phyloP scores from a whole-genome alignment of 345 rosid genomes.

The Ricinus communis region DNA sequence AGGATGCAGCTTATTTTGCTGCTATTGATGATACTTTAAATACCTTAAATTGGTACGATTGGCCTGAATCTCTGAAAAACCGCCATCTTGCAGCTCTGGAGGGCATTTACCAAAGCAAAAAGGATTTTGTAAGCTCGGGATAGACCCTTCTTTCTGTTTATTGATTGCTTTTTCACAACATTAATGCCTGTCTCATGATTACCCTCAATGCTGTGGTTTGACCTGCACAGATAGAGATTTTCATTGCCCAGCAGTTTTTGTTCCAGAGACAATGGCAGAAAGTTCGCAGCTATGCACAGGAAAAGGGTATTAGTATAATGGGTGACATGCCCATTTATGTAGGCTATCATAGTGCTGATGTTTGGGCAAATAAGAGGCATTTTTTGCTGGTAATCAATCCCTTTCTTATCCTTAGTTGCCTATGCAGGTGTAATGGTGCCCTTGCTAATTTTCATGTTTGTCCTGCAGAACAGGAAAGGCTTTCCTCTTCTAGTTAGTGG shows the following conservation, averaged over 20 bases:
- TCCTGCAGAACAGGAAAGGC: conserved; percentile 71
- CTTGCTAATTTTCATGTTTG: conserved; percentile 17
- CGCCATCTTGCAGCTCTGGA: conserved; percentile 90
- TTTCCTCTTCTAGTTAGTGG: conserved; percentile 84
- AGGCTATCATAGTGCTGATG: conserved; percentile 96
- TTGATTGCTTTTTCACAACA: neutral
- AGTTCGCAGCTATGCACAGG: conserved; percentile 62
- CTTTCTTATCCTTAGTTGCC: conserved; percentile 2
- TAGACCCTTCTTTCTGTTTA: conserved; percentile 17
- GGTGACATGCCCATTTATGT: conserved; percentile 99
- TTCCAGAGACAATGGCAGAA: conserved; percentile 97
- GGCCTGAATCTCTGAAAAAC: conserved; percentile 80
- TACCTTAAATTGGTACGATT: conserved; percentile 73
- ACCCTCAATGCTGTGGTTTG: conserved; percentile 18
- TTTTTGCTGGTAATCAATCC: conserved; percentile 71
- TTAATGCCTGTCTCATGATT: neutral
- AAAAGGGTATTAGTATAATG: conserved; percentile 81
- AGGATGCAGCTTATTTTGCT: conserved; percentile 95
- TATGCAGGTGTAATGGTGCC: conserved; percentile 7
- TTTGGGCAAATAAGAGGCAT: conserved; percentile 92
- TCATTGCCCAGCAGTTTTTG: conserved; percentile 86
- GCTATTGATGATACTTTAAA: conserved; percentile 66
- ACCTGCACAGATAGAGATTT: conserved; percentile 64
- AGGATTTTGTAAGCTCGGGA: conserved; percentile 65
- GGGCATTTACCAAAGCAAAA: conserved; percentile 67